Conservation (phyloP, 129 eudicot genomes). For the Flaveria linearis region DNA sequence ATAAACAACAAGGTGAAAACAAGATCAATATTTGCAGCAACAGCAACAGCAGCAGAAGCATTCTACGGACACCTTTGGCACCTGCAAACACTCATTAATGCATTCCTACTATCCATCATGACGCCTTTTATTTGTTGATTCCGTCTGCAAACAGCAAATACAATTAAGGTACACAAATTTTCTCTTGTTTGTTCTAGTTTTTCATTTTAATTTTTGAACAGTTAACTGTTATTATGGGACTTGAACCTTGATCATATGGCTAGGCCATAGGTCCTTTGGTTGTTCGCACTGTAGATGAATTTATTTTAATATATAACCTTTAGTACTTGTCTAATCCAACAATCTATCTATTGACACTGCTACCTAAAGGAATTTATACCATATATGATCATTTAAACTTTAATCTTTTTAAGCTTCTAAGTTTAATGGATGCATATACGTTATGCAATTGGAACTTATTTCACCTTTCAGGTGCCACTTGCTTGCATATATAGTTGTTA, state of each 20-base stretch:
- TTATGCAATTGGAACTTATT: too few species aligned
- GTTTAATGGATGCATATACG: not conserved
- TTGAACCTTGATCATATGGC: too few species aligned
- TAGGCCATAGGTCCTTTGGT: too few species aligned
- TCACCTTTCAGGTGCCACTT: slow-evolving; percentile 2
- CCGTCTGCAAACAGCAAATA: not conserved
- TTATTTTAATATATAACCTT: too few species aligned
- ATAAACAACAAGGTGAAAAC: slow-evolving; percentile 17
- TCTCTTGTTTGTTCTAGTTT: not conserved
- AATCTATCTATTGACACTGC: too few species aligned
- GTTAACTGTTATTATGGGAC: too few species aligned
- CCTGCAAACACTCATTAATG: slow-evolving; percentile 29
- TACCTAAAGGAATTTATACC: too few species aligned
- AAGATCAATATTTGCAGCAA: slow-evolving; percentile 13
- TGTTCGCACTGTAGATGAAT: too few species aligned
- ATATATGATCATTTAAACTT: slow-evolving; percentile 22
- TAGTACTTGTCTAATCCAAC: too few species aligned
- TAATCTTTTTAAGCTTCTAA: not conserved
- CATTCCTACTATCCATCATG: slow-evolving; percentile 29
- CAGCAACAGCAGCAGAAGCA: slow-evolving; percentile 19
- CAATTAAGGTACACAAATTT: slow-evolving; percentile 30
- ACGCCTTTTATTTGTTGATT: slow-evolving; percentile 9
- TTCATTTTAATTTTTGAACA: not conserved
- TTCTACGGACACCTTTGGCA: slow-evolving; percentile 17
- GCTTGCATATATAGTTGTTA: slow-evolving; percentile 21